A percentile compares a stretch with the other conserved stretches of the same genome.
Conservation (phyloP, 2,329 filamentous ascomycete genomes). For the Cytospora schulzeri region DNA sequence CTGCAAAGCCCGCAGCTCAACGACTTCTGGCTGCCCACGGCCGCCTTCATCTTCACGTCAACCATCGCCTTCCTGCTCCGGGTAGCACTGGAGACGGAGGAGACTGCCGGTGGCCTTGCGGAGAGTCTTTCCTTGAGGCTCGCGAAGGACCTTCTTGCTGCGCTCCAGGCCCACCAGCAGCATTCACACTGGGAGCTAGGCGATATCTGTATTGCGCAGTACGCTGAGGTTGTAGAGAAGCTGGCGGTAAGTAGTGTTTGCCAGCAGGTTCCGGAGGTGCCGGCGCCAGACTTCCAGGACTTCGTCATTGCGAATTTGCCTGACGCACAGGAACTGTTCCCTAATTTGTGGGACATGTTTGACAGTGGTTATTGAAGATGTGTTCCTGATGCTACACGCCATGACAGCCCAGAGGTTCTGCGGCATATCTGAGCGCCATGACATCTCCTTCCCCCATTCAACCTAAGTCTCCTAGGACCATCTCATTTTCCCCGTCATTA, state of each 20-base stretch:
- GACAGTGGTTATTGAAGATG: constrained; percentile 3
- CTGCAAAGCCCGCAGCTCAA: constrained; percentile 45
- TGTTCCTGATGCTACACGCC: background rate
- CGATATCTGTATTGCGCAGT: constrained; percentile 52
- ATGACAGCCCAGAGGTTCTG: background rate
- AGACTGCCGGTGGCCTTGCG: constrained; percentile 38
- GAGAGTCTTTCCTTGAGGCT: constrained; percentile 45
- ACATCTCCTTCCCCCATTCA: background rate
- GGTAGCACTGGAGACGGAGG: constrained; percentile 48
- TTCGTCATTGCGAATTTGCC: constrained; percentile 4
- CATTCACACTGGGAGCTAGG: constrained; percentile 51
- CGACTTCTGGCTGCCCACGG: constrained; percentile 54
- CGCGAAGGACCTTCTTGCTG: constrained; percentile 44
- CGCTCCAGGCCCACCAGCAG: constrained; percentile 44
- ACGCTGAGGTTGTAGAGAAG: constrained; percentile 50
- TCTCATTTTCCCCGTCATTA: too few species aligned
- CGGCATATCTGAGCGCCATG: background rate
- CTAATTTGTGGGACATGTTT: constrained; percentile 24
- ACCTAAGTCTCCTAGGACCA: too few species aligned
- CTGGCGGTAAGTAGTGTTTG: constrained; percentile 29
- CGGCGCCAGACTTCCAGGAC: constrained; percentile 11
- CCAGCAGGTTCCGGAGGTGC: background rate
- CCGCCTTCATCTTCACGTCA: constrained; percentile 50
- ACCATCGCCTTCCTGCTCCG: constrained; percentile 54
- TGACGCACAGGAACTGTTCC: constrained; percentile 16